Percentiles rank a stretch among this genome's conserved stretches.
These are phyloP conservation scores for Leishmania turanica DNA, from an alignment of 208 protist species.

Conservation along the genomic window DNA sequence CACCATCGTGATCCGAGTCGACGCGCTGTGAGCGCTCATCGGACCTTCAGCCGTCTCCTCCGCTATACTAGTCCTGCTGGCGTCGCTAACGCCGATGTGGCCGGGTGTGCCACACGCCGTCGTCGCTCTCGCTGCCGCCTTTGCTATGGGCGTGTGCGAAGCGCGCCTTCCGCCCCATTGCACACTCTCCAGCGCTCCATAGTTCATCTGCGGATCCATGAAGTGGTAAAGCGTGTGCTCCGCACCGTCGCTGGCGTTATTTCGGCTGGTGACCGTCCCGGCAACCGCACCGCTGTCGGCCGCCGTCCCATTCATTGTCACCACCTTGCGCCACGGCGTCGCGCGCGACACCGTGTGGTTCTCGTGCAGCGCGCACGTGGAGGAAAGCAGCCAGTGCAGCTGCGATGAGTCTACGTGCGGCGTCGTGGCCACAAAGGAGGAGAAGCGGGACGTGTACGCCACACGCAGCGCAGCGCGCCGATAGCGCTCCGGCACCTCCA, in stretches of 20 bases:
- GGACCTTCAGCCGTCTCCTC: background rate
- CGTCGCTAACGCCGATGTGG: background rate
- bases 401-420: conserved; percentile 49
- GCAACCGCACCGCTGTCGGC: background rate
- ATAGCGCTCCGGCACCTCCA: conserved; percentile 45
- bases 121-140: background rate
- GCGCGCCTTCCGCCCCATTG: conserved; percentile 16
- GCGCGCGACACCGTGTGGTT: background rate
- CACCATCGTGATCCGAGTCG: background rate
- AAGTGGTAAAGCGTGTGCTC: conserved; percentile 38
- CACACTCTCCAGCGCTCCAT: conserved; percentile 27
- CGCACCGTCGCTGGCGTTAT: background rate
- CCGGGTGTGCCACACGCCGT: background rate
- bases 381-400: conserved; percentile 51
- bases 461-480: conserved; percentile 34
- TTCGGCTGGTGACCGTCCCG: background rate
- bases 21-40: background rate
- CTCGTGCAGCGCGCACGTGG: conserved; percentile 36
- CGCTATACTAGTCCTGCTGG: background rate
- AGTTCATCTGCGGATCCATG: conserved; percentile 46
- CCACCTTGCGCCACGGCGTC: background rate
- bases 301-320: background rate
- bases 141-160: background rate
- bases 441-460: conserved; percentile 46
- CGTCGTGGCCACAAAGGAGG: conserved; percentile 52